These are phyloP conservation scores for Ophiosphaerella korrae DNA, from an alignment of 2,329 filamentous ascomycete species.

Conservation along the genomic window DNA sequence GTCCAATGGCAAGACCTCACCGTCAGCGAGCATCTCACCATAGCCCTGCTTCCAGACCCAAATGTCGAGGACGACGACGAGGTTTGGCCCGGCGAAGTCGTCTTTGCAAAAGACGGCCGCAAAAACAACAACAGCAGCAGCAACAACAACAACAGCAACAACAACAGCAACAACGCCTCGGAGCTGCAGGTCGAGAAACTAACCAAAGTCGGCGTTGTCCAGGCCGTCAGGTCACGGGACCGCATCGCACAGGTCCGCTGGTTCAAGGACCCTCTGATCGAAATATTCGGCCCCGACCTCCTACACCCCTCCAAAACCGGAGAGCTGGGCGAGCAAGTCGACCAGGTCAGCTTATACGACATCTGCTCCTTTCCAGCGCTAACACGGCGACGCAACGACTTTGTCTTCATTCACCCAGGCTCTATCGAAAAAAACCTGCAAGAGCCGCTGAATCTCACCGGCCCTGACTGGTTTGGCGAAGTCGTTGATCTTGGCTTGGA, in stretches of 20 bases:
- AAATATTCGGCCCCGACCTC: conserved; percentile 44
- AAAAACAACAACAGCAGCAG: too few relatives aligned
- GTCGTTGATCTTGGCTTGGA: conserved; percentile 60
- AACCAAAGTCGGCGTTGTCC: conserved; percentile 61
- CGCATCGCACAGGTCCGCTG: conserved; percentile 62
- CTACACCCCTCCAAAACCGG: conserved; percentile 53
- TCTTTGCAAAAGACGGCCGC: conserved; percentile 53
- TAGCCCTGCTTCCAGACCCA: conserved; percentile 55
- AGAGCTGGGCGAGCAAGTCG: conserved; percentile 46
- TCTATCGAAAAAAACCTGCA: conserved; percentile 18
- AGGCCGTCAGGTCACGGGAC: conserved; percentile 60
- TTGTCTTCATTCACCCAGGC: conserved; percentile 56
- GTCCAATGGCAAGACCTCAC: conserved; percentile 66
- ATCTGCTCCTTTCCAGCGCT: conserved; percentile 57
- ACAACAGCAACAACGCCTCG: conserved; percentile 15
- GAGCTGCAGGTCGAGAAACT: conserved; percentile 48
- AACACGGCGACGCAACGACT: conserved; percentile 57
- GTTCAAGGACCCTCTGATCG: conserved; percentile 49
- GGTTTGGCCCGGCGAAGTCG: conserved; percentile 63
- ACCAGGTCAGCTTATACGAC: conserved; percentile 65
- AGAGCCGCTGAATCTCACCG: conserved; percentile 19
- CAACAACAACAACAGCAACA: too few relatives aligned
- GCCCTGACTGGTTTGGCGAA: conserved; percentile 61
- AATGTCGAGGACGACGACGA: conserved; percentile 61
- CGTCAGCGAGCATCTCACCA: conserved; percentile 54